A percentile compares a stretch with the other conserved stretches of the same genome.
Conservation (phyloP, 2,329 filamentous ascomycete species). For the Lojkania enalia region DNA sequence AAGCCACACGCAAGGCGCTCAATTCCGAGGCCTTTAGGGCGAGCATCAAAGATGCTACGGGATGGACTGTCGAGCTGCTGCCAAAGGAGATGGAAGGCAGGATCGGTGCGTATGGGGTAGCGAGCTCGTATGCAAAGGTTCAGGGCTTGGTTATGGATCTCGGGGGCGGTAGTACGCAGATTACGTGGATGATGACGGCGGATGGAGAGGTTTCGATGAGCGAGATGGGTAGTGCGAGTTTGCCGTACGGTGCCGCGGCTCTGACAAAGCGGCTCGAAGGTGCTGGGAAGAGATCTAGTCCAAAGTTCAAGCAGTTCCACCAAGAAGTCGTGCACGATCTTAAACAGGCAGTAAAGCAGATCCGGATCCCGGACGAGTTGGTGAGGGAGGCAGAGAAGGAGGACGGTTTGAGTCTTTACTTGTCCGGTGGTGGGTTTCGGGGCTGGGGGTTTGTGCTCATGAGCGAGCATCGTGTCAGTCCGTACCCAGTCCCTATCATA, state of each 20-base stretch:
- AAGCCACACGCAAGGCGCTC: conserved; percentile 79
- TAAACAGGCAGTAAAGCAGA: conserved; percentile 59
- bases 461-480: conserved; percentile 70
- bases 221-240: conserved; percentile 60
- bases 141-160: conserved; percentile 84
- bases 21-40: conserved; percentile 72
- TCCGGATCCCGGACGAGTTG: conserved; percentile 61
- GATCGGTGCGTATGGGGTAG: conserved; percentile 80
- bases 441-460: conserved; percentile 91
- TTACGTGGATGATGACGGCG: conserved; percentile 65
- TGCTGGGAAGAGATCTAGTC: conserved; percentile 41
- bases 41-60: conserved; percentile 65
- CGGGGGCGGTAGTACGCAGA: conserved; percentile 73
- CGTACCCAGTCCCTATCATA: conserved; percentile 82
- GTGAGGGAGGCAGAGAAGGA: conserved; percentile 43
- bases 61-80: conserved; percentile 71
- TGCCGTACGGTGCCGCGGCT: conserved; percentile 72
- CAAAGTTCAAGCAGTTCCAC: conserved; percentile 52
- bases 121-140: conserved; percentile 71
- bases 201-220: conserved; percentile 49
- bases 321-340: conserved; percentile 63
- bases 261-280: conserved; percentile 57
- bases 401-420: conserved; percentile 65
- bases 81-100: conserved; percentile 80
- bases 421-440: conserved; percentile 87